Conservation (phyloP, 1,284 basidiomycete genomes). For the Tylopilus orsonianus region DNA sequence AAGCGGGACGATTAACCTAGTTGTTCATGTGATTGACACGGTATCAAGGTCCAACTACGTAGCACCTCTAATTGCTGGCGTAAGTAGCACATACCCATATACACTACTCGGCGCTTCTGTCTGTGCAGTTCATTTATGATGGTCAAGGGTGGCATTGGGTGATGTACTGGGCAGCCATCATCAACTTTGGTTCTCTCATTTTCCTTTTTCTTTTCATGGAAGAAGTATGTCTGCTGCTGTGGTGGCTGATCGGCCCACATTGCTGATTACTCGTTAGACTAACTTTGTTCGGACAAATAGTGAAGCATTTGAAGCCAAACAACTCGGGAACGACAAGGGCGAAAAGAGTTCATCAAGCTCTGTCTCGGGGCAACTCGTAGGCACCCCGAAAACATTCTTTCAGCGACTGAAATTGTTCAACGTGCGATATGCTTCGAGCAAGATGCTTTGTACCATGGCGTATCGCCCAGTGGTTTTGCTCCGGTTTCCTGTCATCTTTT, state of each 20-base stretch:
- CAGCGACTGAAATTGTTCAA: constrained; percentile 16
- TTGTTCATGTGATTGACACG: not conserved
- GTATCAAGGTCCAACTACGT: constrained; percentile 17
- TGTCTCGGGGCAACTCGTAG: constrained; percentile 8
- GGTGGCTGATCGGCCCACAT: not conserved
- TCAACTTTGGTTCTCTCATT: constrained; percentile 16
- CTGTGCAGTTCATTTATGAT: constrained; percentile 18
- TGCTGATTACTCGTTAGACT: constrained; percentile 5
- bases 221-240: constrained; percentile 9
- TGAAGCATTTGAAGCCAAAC: constrained; percentile 12
- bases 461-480: constrained; percentile 16
- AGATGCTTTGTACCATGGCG: constrained; percentile 17
- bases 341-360: constrained; percentile 10
- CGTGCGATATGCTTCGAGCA: constrained; percentile 17
- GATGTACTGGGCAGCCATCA: constrained; percentile 22
- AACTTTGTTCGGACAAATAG: constrained; percentile 16
- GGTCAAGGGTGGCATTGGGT: constrained; percentile 23
- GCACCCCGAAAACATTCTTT: constrained; percentile 9
- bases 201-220: constrained; percentile 19
- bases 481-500: constrained; percentile 21
- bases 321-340: constrained; percentile 6
- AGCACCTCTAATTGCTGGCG: constrained; percentile 19
- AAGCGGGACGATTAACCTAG: not conserved
- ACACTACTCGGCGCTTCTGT: no score
- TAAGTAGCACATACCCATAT: not conserved